Evolutionary conservation across 2,329 filamentous ascomycete species (phyloP).

Genomic region (Microdochium nivale): DNA sequence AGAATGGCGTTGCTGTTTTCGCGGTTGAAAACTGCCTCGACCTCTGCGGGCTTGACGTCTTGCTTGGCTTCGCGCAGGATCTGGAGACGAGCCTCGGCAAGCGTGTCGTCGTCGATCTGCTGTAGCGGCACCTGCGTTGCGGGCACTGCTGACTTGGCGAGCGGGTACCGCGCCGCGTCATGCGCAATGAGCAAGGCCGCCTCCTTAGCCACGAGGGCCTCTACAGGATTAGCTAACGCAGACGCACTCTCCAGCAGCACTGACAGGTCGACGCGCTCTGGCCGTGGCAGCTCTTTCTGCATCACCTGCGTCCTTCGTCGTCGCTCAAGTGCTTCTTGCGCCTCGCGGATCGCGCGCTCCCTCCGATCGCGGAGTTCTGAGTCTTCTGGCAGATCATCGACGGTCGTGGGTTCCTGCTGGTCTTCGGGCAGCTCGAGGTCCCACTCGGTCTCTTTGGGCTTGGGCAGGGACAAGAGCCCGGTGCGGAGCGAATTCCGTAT

Average conservation of each 20-base stretch:
- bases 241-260: constrained; percentile 57
- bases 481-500: constrained; percentile 60
- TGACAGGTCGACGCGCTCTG: constrained; percentile 62
- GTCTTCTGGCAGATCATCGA: constrained; percentile 47
- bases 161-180: constrained; percentile 67
- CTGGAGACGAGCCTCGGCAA: constrained; percentile 69
- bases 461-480: constrained; percentile 75
- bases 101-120: constrained; percentile 58
- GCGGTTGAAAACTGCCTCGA: constrained; percentile 45
- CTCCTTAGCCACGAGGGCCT: constrained; percentile 66
- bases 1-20: constrained; percentile 50
- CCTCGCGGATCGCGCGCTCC: constrained; percentile 65
- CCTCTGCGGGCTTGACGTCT: constrained; percentile 36
- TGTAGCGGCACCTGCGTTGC: constrained; percentile 53
- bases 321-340: constrained; percentile 68
- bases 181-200: constrained; percentile 71
- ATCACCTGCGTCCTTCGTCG: constrained; percentile 85
- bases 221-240: constrained; percentile 52
- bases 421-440: constrained; percentile 89
- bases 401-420: constrained; percentile 46
- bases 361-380: constrained; percentile 69
- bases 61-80: constrained; percentile 62
- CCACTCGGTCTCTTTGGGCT: constrained; percentile 89
- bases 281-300: constrained; percentile 74
- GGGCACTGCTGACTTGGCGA: constrained; percentile 58